Evolutionary conservation across 345 rosid species (phyloP).

Genomic region (Populus simonii): DNA sequence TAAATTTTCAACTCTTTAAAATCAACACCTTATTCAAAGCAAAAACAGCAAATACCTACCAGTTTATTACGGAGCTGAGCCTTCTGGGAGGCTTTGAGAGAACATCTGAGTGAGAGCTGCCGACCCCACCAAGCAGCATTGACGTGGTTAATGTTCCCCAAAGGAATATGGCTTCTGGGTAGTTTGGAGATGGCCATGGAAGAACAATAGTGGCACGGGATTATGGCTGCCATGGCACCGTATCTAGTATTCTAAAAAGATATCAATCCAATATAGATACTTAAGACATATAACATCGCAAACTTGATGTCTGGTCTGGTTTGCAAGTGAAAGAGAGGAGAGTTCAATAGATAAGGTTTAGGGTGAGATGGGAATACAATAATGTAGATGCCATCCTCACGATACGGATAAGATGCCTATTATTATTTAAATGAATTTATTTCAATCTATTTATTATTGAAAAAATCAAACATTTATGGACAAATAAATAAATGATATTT

Average conservation of each 20-base stretch:
- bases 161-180: constrained; percentile 27
- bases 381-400: constrained; percentile 22
- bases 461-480: no score
- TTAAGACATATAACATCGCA: constrained; percentile 4
- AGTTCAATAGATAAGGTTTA: constrained; percentile 25
- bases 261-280: neutral
- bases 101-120: constrained; percentile 33
- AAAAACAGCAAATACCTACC: constrained; percentile 47
- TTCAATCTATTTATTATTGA: no score
- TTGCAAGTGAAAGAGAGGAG: neutral
- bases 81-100: constrained; percentile 27
- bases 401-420: constrained; percentile 42
- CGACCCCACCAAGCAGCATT: constrained; percentile 25
- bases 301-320: neutral
- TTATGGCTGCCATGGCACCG: constrained; percentile 42
- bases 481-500: no score
- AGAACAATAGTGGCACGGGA: constrained; percentile 41
- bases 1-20: neutral
- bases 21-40: neutral
- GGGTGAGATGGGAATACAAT: neutral
- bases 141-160: constrained; percentile 12
- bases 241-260: neutral
- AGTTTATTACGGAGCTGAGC: constrained; percentile 24
- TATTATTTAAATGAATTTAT: no score
- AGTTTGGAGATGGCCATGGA: constrained; percentile 35